Evolutionary conservation across 768 basidiomycete species (phyloP), one percentile per base, ranked within the genome.

Genomic region (Tubosaeta sp.): DNA sequence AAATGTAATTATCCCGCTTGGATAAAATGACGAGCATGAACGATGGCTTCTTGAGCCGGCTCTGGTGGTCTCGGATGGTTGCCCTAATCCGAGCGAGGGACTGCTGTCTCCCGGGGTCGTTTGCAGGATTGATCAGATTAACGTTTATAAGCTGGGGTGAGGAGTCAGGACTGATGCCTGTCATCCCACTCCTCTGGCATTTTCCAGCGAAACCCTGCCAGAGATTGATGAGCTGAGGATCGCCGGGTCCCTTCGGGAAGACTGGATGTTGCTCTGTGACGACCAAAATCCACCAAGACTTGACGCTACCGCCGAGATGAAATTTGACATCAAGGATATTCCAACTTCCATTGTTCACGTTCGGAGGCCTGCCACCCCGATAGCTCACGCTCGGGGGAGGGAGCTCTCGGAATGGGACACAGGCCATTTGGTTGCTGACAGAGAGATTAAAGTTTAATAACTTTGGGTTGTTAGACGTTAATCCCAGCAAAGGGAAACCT

Each of bases 291-390:
- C 81, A 83, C 85, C 87, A 90, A 30, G 72, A 74, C 9, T 64
- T 34, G 16, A 88, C 73, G 1, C 48, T 58, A 0, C 74, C 84
- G 1, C 80, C 81, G 0, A 58, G 61, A 30, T 83, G 80, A 59
- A 92, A 90, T 59, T 82, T 81, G 48, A 86, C 83, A 21, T 84
- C 74, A 30, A 84, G 63, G 46, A 90, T 83, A 54, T 91, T 91
- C 90, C 90, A 92, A 34, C 79, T 77, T 1, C 83, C 90, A 29
- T 84, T 79, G 31, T 59, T 69, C 6, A 81, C 76, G 13, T 68
- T 74, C 3, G 65, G 48, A 66, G 71, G 62, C 6, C 49, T 62
- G 2, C 80, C 82, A 4, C 57, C 66, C 32, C 66, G 71, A 60
- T 92, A 92, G 2, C 70, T 70, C 44, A 91, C 59, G 1, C 55